Evolutionary conservation across 148 eudicot genomes (phyloP), one percentile per base, ranked within the genome.

Genomic region (Rhododendron ovatum): DNA sequence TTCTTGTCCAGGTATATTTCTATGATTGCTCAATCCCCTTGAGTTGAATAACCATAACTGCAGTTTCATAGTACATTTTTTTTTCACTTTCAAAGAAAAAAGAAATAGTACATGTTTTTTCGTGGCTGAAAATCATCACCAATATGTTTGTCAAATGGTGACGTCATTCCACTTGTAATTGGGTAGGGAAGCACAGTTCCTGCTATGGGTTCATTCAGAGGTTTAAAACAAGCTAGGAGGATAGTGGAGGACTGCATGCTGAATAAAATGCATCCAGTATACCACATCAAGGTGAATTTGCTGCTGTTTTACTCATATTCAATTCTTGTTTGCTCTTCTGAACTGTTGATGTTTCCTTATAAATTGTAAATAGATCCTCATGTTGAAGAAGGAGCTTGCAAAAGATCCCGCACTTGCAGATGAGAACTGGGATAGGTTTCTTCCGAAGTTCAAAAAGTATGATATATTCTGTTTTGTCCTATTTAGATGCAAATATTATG

Each of bases 401-500:
- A 93, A 93, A 78, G 90, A 95, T 93, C 98, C 99, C 53, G 83
- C 91, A 53, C 98, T 95, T 90, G 98, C 95, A 85, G 92, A 89
- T 89, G 99, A 95, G 89, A 97, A 92, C 89, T 97, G 99, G 98
- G 98, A 95, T 81, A 90, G 99, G 87, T 97, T 97, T 91, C 95
- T 97, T 87, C 99, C 99, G 0, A 91, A 83, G 39, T 95, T 95
- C 88, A 97, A 94, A 90, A 94, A 94, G 98, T 95, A 95, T 86
- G 93, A 28, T 77, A 39, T 50, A 20, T 85, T 35, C 33, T 81
- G 1, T 51, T 5, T 18, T 51, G 10, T 9, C 73, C 7, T 7
- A 47, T 28, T 45, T 15, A 8, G 2, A 48, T 69, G 55, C 37
- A 65, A 26, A 65, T 65, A 12, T 63, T 48, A 30, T 24, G 39